Evolutionary conservation across 805 yeast species (phyloP), one percentile per base, ranked within the genome.

Genomic region (Saccharomycopsis babjevae): DNA sequence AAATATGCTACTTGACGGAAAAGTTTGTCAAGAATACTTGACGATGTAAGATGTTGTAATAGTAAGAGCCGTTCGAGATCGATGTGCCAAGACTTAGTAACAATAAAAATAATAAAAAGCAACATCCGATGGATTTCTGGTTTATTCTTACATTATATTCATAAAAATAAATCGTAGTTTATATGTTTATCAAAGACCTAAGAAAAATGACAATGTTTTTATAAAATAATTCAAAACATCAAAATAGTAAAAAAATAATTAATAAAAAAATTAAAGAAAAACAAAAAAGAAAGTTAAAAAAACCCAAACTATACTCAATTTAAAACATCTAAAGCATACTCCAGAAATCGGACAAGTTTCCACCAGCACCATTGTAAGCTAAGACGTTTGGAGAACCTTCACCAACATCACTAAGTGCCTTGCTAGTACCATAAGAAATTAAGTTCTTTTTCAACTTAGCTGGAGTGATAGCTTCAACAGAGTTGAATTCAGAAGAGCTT

Each of bases 311-410:
- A 5, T 40, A 22, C 28, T 25, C 25, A 46, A 46, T 16, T 22
- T 40, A 40, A 20, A 20, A 46, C 52, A 46, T 46, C 28, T 22
- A 46, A 25, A 46, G 32, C 16, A 46, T 5, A 46, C 52, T 56
- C 89, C 90, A 86, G 80, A 86, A 85, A 54, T 77, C 82, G 60
- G 82, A 75, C 68, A 85, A 72, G 73, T 85, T 84, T 69, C 81
- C 83, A 67, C 93, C 94, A 62, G 83, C 94, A 78, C 94, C 96
- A 69, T 88, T 88, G 78, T 76, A 88, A 57, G 88, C 87, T 74
- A 88, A 80, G 65, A 81, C 73, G 75, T 88, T 88, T 68, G 92
- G 93, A 57, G 94, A 86, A 64, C 83, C 89, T 25, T 76, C 80
- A 66, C 89, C 88, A 66, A 88, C 77, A 66, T 85, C 89, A 56